phyloP scores from a whole-genome alignment of 257 asterid species.

The Solanum okadae region DNA sequence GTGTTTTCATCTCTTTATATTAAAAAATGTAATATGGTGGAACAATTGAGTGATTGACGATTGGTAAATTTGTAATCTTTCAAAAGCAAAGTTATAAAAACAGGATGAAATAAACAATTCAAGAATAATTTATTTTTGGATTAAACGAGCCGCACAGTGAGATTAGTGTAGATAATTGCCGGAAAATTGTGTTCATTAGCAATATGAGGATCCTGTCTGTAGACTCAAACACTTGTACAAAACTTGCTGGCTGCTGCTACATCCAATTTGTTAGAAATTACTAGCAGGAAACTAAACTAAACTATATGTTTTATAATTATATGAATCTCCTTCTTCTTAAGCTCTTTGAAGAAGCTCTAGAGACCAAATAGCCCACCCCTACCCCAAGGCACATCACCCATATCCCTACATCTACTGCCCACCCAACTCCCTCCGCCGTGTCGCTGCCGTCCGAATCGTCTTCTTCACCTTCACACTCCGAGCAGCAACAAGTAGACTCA shows the following conservation, averaged over 20 bases:
- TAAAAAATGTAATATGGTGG: not conserved
- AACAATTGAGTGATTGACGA: not conserved
- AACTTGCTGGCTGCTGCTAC: not conserved
- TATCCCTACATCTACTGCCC: slow-evolving; percentile 82
- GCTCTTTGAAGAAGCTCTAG: slow-evolving; percentile 37
- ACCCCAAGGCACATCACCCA: slow-evolving; percentile 74
- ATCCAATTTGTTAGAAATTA: not conserved
- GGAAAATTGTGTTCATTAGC: not conserved
- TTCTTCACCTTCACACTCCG: slow-evolving; percentile 24
- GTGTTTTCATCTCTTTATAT: not conserved
- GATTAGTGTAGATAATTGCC: not conserved
- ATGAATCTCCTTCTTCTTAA: slow-evolving; percentile 15
- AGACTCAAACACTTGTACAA: not conserved
- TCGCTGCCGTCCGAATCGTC: slow-evolving; percentile 1
- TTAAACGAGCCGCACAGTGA: not conserved
- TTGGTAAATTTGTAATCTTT: not conserved
- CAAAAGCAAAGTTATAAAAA: not conserved
- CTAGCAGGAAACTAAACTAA: not conserved
- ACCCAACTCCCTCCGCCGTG: slow-evolving; percentile 29
- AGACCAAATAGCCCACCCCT: slow-evolving; percentile 61
- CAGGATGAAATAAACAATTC: not conserved
- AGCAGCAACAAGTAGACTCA: slow-evolving; percentile 28
- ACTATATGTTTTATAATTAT: not conserved
- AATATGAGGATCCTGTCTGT: not conserved
- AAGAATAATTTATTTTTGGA: not conserved